Percentiles rank a stretch among this genome's conserved stretches.
phyloP scores from a whole-genome alignment of 768 basidiomycete species.

The Phlebiopsis gigantea region DNA sequence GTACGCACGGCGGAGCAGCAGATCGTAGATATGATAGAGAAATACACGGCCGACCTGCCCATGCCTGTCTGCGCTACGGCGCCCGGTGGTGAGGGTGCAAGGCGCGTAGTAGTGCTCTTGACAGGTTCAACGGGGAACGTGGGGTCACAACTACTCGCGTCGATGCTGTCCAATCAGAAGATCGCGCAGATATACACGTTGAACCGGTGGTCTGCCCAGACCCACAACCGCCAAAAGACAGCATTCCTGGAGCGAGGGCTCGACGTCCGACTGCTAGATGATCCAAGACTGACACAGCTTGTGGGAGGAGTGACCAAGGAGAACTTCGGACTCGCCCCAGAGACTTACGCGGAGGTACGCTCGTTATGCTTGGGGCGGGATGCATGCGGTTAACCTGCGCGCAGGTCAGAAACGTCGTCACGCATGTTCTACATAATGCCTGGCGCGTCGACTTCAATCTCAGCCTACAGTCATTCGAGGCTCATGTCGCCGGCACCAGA shows the following conservation, averaged over 20 bases:
- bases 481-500: slow-evolving; percentile 29
- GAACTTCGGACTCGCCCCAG: slow-evolving; percentile 6
- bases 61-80: not conserved
- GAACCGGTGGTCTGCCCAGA: not conserved
- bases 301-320: slow-evolving; percentile 3
- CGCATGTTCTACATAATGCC: slow-evolving; percentile 32
- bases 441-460: slow-evolving; percentile 40
- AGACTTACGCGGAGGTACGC: not conserved
- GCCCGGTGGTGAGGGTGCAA: not conserved
- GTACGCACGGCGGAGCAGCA: not conserved
- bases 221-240: not conserved
- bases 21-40: slow-evolving; percentile 16
- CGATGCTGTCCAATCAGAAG: slow-evolving; percentile 5
- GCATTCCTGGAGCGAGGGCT: slow-evolving; percentile 10
- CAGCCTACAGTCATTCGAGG: slow-evolving; percentile 32
- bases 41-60: slow-evolving; percentile 14
- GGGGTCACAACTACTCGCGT: slow-evolving; percentile 23
- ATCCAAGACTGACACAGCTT: slow-evolving; percentile 2
- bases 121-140: slow-evolving; percentile 30
- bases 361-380: not conserved
- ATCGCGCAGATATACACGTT: slow-evolving; percentile 12
- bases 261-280: not conserved
- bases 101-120: slow-evolving; percentile 22
- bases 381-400: not conserved
- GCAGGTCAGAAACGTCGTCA: slow-evolving; percentile 15